Percentiles rank a stretch among this genome's conserved stretches.
phyloP scores from a whole-genome alignment of 345 rosid species.

The Brassica juncea region DNA sequence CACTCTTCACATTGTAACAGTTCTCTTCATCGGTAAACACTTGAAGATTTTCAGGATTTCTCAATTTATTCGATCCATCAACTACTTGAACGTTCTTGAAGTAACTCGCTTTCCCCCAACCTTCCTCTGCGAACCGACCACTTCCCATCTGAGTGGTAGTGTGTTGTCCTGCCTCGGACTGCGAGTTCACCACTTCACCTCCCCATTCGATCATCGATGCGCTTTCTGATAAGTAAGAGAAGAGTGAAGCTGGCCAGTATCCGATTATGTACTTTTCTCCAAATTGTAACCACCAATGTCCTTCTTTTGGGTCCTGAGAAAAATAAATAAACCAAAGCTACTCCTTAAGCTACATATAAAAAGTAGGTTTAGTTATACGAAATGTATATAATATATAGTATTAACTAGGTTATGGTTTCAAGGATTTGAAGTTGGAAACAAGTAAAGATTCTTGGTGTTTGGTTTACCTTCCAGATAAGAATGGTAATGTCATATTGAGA shows the following conservation, averaged over 20 bases:
- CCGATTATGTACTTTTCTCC: conserved; percentile 65
- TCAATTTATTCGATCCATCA: conserved; percentile 56
- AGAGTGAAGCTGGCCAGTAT: conserved; percentile 69
- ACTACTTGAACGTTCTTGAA: conserved; percentile 69
- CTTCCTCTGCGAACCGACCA: conserved; percentile 66
- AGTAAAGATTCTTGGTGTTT: not conserved
- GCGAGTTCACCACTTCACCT: conserved; percentile 72
- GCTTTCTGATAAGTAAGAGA: conserved; percentile 66
- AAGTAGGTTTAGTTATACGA: not conserved
- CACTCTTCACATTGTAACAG: conserved; percentile 65
- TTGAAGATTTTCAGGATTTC: conserved; percentile 55
- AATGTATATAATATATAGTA: not conserved
- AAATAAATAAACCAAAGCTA: not conserved
- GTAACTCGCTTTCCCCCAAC: conserved; percentile 64
- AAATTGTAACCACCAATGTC: conserved; percentile 81
- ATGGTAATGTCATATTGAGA: conserved; percentile 71
- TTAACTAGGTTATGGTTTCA: not conserved
- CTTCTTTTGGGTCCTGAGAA: conserved; percentile 69
- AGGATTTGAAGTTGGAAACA: not conserved
- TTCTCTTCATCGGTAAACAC: conserved; percentile 62
- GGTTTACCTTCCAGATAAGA: conserved; percentile 73
- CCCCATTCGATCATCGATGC: conserved; percentile 84
- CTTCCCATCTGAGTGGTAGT: conserved; percentile 79
- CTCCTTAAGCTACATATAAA: not conserved
- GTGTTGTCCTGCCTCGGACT: conserved; percentile 57